phyloP scores from a whole-genome alignment of 306 rosid genomes.

The cucumber (Cucumis sativus) region Cucumber_9930_V3 NC_026660.2:24199001-24199500 shows the following conservation, averaged over 20 bases:
- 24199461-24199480: background rate
- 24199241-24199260: background rate
- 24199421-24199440: background rate
- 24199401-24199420: background rate
- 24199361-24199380: background rate
- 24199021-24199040: background rate
- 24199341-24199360: background rate
- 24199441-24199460: slow-evolving; percentile 3
- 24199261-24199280: background rate
- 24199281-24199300: background rate
- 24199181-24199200: background rate
- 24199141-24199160: background rate
- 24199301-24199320: background rate
- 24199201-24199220: background rate
- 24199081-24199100: background rate
- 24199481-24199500: background rate
- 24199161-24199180: background rate
- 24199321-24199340: background rate
- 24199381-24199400: background rate
- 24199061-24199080: background rate
- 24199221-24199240: background rate
- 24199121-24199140: background rate
- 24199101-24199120: background rate
- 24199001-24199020: background rate
- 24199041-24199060: background rate